These are phyloP conservation scores for Candida easanensis DNA, from an alignment of 805 yeast genomes.

Conservation along the genomic window DNA sequence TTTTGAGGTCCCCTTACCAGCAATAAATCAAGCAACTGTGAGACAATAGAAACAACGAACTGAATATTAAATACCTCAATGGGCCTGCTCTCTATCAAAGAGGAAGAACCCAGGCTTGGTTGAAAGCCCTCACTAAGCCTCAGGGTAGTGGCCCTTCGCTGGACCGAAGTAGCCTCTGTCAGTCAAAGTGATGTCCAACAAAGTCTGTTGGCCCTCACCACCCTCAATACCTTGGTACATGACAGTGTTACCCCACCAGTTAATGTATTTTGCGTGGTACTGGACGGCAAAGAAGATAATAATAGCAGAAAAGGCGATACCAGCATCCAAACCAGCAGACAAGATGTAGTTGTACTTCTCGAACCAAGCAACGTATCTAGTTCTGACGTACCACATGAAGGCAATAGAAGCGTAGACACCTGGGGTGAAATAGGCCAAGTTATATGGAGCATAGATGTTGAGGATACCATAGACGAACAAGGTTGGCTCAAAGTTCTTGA, in stretches of 20 bases:
- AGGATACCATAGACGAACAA: constrained; percentile 49
- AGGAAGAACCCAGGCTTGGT: too few species aligned
- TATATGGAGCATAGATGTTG: constrained; percentile 47
- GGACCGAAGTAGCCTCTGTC: constrained; percentile 24
- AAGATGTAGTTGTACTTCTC: constrained; percentile 47
- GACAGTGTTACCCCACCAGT: constrained; percentile 70
- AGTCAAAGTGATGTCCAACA: constrained; percentile 13
- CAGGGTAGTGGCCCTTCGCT: constrained; percentile 17
- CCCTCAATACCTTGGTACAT: constrained; percentile 37
- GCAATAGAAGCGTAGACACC: constrained; percentile 31
- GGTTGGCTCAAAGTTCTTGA: constrained; percentile 42
- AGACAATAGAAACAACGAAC: too few species aligned
- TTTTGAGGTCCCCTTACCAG: too few species aligned
- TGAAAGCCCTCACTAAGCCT: too few species aligned
- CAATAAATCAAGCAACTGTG: too few species aligned
- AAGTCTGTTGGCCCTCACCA: constrained; percentile 25
- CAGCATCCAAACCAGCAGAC: constrained; percentile 56
- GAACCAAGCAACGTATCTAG: constrained; percentile 52
- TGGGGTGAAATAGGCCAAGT: constrained; percentile 37
- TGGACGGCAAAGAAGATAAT: constrained; percentile 50
- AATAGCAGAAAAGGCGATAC: constrained; percentile 55
- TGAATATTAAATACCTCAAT: too few species aligned
- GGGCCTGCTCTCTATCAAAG: too few species aligned
- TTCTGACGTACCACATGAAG: constrained; percentile 42
- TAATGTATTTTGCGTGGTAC: constrained; percentile 39